These are phyloP conservation scores for Cytospora piceicola DNA, from an alignment of 2,329 filamentous ascomycete genomes.

Conservation along the genomic window DNA sequence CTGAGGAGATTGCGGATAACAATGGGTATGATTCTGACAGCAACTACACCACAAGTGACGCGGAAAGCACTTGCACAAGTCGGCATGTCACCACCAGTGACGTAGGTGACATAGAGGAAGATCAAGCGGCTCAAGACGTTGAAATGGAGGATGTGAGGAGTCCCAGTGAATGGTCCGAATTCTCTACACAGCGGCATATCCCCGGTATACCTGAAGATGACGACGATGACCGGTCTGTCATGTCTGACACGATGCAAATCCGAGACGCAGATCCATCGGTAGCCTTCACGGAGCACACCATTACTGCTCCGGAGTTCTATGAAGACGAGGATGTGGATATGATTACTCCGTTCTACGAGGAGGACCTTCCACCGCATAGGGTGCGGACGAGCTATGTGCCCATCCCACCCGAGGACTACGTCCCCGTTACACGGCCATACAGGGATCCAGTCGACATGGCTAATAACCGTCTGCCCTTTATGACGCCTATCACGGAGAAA, in stretches of 20 bases:
- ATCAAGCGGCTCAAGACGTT: constrained; percentile 46
- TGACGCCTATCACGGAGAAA: constrained; percentile 97
- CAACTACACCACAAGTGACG: constrained; percentile 78
- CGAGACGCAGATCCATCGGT: constrained; percentile 39
- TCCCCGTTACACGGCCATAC: constrained; percentile 77
- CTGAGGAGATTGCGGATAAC: constrained; percentile 57
- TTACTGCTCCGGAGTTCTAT: constrained; percentile 34
- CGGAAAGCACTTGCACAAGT: constrained; percentile 81
- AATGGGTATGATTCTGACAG: constrained; percentile 73
- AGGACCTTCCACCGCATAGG: constrained; percentile 48
- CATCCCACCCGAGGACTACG: constrained; percentile 83
- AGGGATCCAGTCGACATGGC: constrained; percentile 78
- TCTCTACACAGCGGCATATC: constrained; percentile 73
- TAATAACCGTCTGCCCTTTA: constrained; percentile 92
- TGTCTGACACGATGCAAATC: constrained; percentile 47
- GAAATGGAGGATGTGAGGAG: constrained; percentile 64
- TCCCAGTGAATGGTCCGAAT: constrained; percentile 87
- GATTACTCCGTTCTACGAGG: constrained; percentile 47
- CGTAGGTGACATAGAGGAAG: constrained; percentile 47
- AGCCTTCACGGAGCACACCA: constrained; percentile 30
- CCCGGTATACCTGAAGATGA: constrained; percentile 51
- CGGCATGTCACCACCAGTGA: constrained; percentile 61
- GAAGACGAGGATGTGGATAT: constrained; percentile 47
- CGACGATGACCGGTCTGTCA: constrained; percentile 41
- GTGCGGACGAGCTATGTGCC: constrained; percentile 74